Base-by-base conservation (phyloP, 441 rosid species). In the Gossypium davidsonii region DNA sequence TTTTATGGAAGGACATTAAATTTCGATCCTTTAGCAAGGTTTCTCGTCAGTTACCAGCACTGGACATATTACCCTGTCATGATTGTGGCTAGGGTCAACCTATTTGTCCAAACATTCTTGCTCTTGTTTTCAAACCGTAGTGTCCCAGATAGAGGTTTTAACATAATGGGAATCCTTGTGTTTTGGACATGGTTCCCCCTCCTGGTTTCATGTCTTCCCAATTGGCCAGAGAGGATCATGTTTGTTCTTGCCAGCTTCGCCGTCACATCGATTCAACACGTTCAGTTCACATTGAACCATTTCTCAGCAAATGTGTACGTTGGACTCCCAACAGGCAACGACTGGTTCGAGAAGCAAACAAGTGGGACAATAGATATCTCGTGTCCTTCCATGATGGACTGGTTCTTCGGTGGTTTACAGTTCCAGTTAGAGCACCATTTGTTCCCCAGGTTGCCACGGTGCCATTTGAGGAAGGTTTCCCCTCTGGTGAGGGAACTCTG, bases 181-280 rank as follows among this genome's bases (percentile, higher is more conserved):
- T 94, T 91, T 67, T 94, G 99, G 98, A 84, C 85, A 1, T 94
- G 97, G 98, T 94, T 86, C 67, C 97, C 99, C 2, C 88, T 94
- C 37, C 88, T 94, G 2, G 96, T 94, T 23, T 85, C 91, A 3
- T 89, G 71, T 69, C 80, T 94, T 1, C 98, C 98, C 1, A 81
- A 31, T 20, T 94, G 98, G 98, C 84, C 85, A 0, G 96, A 92
- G 66, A 80, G 97, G 67, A 73, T 89, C 73, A 77, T 85, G 75
- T 94, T 94, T 70, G 98, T 94, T 31, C 74, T 89, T n/a, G 79
- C 87, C 0, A 84, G 92, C 73, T 85, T 94, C 48, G 60, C 85
- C 1, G 98, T 94, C 18, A 88, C 96, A 0, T 80, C 97, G 0
- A 39, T 94, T 25, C 98, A 94, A 39, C 98, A 94, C 61, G 59